These are phyloP conservation scores for Sicyos edulis DNA, from an alignment of 306 rosid genomes.

Conservation along the genomic window DNA sequence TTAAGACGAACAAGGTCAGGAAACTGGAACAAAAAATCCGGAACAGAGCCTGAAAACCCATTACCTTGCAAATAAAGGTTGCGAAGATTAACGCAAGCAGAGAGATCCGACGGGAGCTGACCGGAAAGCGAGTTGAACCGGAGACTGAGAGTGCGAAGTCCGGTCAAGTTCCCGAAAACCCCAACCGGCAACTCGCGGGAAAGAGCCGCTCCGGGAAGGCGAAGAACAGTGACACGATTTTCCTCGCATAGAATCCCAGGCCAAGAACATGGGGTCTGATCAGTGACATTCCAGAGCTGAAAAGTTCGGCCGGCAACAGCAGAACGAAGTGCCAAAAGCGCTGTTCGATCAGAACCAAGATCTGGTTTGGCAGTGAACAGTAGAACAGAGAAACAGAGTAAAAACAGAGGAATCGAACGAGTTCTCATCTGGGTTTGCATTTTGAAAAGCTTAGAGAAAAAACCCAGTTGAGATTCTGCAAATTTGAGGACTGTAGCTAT, in stretches of 20 bases:
- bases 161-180: conserved; percentile 34
- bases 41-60: conserved; percentile 35
- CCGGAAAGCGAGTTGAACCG: conserved; percentile 44
- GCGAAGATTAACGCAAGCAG: conserved; percentile 33
- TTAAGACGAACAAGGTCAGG: conserved; percentile 38
- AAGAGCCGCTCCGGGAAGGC: conserved; percentile 42
- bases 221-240: conserved; percentile 33
- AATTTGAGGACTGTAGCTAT: not conserved
- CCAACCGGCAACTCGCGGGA: conserved; percentile 34
- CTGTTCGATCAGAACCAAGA: conserved; percentile 42
- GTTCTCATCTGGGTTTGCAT: conserved; percentile 24
- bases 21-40: conserved; percentile 26
- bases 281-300: conserved; percentile 35
- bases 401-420: conserved; percentile 8
- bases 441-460: not conserved
- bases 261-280: conserved; percentile 33
- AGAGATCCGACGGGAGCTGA: conserved; percentile 43
- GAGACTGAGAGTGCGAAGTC: conserved; percentile 40
- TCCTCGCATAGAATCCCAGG: conserved; percentile 38
- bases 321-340: conserved; percentile 36
- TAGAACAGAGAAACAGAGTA: conserved; percentile 5
- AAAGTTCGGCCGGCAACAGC: conserved; percentile 45
- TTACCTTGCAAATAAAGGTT: conserved; percentile 48
- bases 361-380: conserved; percentile 31
- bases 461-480: conserved; percentile 21